phyloP scores from a whole-genome alignment of 495 filamentous ascomycete genomes.

The Friedmanniomyces endolithicus region DNA sequence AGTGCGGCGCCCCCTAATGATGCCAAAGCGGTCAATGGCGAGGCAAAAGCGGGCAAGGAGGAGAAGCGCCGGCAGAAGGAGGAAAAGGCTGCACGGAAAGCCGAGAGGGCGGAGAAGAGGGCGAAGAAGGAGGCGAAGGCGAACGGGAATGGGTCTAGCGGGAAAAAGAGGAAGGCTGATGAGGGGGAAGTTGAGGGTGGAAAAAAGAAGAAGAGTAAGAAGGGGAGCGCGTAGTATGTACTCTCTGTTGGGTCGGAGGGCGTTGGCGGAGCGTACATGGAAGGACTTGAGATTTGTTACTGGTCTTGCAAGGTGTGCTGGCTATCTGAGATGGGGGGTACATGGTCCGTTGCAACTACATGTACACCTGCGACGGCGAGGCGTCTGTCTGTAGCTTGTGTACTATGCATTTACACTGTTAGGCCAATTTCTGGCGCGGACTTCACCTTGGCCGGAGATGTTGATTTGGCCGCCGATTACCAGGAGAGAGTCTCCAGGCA shows the following conservation, averaged over 20 bases:
- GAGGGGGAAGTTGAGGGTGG: slow-evolving; percentile 35
- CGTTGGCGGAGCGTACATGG: not conserved
- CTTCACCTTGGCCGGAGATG: too few relatives aligned
- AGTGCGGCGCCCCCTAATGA: slow-evolving; percentile 35
- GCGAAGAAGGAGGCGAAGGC: slow-evolving; percentile 71
- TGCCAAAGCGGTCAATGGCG: slow-evolving; percentile 21
- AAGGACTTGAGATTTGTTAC: not conserved
- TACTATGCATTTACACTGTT: too few relatives aligned
- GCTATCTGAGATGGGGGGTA: not conserved
- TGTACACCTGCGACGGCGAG: too few relatives aligned
- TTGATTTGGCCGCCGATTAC: too few relatives aligned
- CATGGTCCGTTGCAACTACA: too few relatives aligned
- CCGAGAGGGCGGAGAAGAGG: slow-evolving; percentile 34
- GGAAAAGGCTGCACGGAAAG: slow-evolving; percentile 37
- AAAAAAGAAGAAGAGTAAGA: slow-evolving; percentile 40
- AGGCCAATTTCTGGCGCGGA: too few relatives aligned
- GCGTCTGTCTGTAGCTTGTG: too few relatives aligned
- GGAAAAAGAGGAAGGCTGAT: slow-evolving; percentile 43
- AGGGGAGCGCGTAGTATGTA: not conserved
- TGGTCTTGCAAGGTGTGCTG: not conserved
- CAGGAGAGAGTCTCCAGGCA: too few relatives aligned
- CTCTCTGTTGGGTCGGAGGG: not conserved
- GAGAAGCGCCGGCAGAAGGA: slow-evolving; percentile 30
- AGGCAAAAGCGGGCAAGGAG: slow-evolving; percentile 20
- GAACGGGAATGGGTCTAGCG: slow-evolving; percentile 42